Base-by-base conservation (phyloP, 768 basidiomycete genomes). In the Serendipita indica region DNA sequence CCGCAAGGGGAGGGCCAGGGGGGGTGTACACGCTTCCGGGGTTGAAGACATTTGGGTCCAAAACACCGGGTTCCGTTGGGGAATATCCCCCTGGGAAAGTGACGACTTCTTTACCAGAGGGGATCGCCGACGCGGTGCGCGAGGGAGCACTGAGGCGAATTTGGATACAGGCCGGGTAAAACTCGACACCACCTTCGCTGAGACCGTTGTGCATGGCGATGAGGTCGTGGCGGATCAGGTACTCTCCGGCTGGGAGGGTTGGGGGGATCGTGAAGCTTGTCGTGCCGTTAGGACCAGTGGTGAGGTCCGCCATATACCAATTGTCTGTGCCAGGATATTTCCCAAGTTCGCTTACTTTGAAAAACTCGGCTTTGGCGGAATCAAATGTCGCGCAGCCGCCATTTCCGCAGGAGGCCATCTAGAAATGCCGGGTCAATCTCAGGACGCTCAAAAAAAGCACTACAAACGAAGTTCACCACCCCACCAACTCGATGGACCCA, bases 121-220 rank as follows among this genome's bases (percentile, higher is more conserved):
- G 49, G 7, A 54, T 16, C 14, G 20, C 22, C 4, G 49, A n/a
- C 1, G 20, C 49, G 10, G 10, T 54, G 30, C 49, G 49, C 1
- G 49, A 22, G 20, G 58, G 33, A 41, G 27, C 20, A 2, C n/a
- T 28, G 22, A 59, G 27, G 77, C 22, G 56, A 60, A 72, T n/a
- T 67, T 79, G 77, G 2, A 77, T 73, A 68, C 87, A 90, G 27
- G 79, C 77, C 0, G 84, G 81, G 67, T 90, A 90, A 69, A 88
- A 89, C 69, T 90, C 87, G 0, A 84, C 86, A 18, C 83, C 84
- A 3, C 81, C 80, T 3, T 25, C 18, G 25, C 20, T 25, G 16
- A 65, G 7, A 1, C 39, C 57, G 1, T 14, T 65, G 62, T n/a
- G 66, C 73, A 3, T 76, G 86, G 45, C 81, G 74, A 65, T 89